These are phyloP conservation scores for Termitomyces sp. DNA, from an alignment of 768 basidiomycete species.

Conservation along the genomic window DNA sequence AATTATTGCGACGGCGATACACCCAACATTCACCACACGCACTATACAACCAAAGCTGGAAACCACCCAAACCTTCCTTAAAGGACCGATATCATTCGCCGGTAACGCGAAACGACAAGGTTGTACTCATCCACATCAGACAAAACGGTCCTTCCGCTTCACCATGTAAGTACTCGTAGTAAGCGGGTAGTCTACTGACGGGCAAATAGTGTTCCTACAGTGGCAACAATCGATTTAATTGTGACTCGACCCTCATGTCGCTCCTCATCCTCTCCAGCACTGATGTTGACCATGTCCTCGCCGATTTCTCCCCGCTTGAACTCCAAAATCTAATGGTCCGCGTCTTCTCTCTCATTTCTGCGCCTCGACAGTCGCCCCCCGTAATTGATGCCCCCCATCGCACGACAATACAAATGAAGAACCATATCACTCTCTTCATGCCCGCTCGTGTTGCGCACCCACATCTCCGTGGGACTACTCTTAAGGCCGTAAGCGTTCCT, in stretches of 20 bases:
- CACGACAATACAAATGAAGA: constrained; percentile 44
- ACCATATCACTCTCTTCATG: constrained; percentile 78
- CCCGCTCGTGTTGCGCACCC: constrained; percentile 53
- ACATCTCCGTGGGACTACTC: constrained; percentile 44
- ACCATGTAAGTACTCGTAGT: neutral
- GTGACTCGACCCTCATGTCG: constrained; percentile 26
- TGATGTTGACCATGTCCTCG: constrained; percentile 52
- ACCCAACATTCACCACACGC: too few relatives aligned
- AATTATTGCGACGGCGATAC: too few relatives aligned
- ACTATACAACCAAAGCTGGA: too few relatives aligned
- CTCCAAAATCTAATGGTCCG: constrained; percentile 54
- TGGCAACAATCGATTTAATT: neutral
- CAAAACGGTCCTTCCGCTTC: too few relatives aligned
- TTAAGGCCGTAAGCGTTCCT: constrained; percentile 85
- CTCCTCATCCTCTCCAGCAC: constrained; percentile 58
- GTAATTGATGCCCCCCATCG: constrained; percentile 53
- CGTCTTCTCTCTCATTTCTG: constrained; percentile 51
- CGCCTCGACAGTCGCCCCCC: constrained; percentile 13
- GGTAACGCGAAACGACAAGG: too few relatives aligned
- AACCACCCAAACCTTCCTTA: too few relatives aligned
- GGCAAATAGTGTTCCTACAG: neutral
- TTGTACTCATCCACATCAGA: too few relatives aligned
- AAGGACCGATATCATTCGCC: neutral
- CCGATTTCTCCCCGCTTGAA: constrained; percentile 38
- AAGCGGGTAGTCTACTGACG: neutral